Evolutionary conservation across 1,139 yeast species (phyloP).

Genomic region (Geotrichum aggregatum): DNA sequence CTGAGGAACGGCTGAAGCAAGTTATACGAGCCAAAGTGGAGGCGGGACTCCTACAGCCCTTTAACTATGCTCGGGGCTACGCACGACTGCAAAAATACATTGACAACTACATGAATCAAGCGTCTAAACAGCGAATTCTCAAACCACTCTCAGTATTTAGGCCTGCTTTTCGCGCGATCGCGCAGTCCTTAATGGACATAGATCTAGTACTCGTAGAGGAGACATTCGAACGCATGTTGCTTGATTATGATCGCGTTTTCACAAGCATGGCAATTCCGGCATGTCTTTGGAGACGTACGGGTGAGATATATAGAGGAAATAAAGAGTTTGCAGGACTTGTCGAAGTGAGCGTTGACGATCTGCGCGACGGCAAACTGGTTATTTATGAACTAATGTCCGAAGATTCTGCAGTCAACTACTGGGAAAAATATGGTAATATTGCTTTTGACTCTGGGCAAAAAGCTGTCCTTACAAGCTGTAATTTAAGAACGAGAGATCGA

Average conservation of each 20-base stretch:
- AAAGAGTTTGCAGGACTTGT: conserved; percentile 93
- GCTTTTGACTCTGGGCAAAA: conserved; percentile 95
- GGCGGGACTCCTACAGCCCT: conserved; percentile 88
- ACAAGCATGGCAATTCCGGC: conserved; percentile 98
- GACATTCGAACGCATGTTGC: conserved; percentile 83
- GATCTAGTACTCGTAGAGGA: conserved; percentile 91
- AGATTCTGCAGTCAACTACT: conserved; percentile 91
- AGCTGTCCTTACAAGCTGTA: conserved; percentile 89
- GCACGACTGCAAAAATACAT: conserved; percentile 83
- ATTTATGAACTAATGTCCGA: conserved; percentile 93
- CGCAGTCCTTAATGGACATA: conserved; percentile 82
- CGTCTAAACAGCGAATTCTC: conserved; percentile 79
- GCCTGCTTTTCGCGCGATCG: conserved; percentile 92
- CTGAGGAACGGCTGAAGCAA: conserved; percentile 87
- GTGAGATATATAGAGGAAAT: conserved; percentile 91
- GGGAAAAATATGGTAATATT: conserved; percentile 96
- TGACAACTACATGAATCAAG: conserved; percentile 82
- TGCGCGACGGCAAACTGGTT: conserved; percentile 87
- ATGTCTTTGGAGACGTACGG: conserved; percentile 94
- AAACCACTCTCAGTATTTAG: conserved; percentile 82
- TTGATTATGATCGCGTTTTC: conserved; percentile 90
- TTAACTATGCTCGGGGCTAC: conserved; percentile 89
- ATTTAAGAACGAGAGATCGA: conserved; percentile 77
- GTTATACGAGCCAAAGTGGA: conserved; percentile 91
- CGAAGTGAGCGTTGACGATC: conserved; percentile 82